Evolutionary conservation across 345 rosid species (phyloP).

Genomic region (Laguncularia racemosa): DNA sequence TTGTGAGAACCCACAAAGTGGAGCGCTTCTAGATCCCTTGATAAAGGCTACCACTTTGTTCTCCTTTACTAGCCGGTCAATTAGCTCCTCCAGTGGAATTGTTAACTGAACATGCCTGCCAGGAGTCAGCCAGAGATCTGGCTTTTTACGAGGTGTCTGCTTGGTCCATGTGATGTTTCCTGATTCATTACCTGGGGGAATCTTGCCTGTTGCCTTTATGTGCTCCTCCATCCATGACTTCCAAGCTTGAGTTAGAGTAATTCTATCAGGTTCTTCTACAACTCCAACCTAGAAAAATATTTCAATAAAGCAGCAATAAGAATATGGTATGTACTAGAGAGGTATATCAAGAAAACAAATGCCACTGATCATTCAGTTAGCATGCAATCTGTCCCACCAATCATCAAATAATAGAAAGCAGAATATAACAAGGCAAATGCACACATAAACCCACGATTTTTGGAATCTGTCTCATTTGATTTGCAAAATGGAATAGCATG

Average conservation of each 20-base stretch:
- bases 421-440: too few species aligned
- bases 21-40: slow-evolving; percentile 89
- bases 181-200: slow-evolving; percentile 87
- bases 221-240: slow-evolving; percentile 97
- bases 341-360: too few species aligned
- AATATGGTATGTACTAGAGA: too few species aligned
- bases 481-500: too few species aligned
- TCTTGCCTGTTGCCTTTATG: slow-evolving; percentile 65
- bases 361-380: too few species aligned
- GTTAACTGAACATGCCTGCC: slow-evolving; percentile 79
- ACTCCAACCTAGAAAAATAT: slow-evolving; percentile 45
- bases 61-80: slow-evolving; percentile 71
- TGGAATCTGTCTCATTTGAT: too few species aligned
- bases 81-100: slow-evolving; percentile 60
- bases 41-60: slow-evolving; percentile 88
- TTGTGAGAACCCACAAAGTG: slow-evolving; percentile 87
- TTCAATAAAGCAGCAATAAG: background rate
- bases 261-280: slow-evolving; percentile 67
- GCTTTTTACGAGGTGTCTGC: slow-evolving; percentile 58
- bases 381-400: too few species aligned
- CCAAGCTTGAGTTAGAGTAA: slow-evolving; percentile 73
- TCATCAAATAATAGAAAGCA: too few species aligned
- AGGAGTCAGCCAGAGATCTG: slow-evolving; percentile 83
- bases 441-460: too few species aligned
- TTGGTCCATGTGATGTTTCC: slow-evolving; percentile 79